phyloP scores from a whole-genome alignment of 306 rosid species.

The Cucurbita argyrosperma region DNA sequence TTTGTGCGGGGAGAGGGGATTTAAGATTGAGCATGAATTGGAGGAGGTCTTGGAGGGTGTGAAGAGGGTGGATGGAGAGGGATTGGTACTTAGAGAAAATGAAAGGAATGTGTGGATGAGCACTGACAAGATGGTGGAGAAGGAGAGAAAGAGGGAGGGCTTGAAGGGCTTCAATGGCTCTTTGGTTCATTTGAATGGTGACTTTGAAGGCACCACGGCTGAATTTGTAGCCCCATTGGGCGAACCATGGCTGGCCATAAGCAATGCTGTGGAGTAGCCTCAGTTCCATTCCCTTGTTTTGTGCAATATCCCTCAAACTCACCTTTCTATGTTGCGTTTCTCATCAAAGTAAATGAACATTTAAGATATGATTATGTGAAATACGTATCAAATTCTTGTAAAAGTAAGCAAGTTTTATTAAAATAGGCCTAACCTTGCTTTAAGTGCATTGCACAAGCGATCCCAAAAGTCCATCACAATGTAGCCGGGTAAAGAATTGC shows the following conservation, averaged over 20 bases:
- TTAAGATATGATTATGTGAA: background rate
- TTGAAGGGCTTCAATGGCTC: background rate
- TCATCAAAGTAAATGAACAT: background rate
- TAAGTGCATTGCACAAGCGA: slow-evolving; percentile 52
- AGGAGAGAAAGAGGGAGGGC: slow-evolving; percentile 2
- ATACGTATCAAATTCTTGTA: no score
- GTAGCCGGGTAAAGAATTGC: slow-evolving; percentile 43
- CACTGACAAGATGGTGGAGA: slow-evolving; percentile 26
- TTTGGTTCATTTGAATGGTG: background rate
- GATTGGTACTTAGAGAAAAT: slow-evolving; percentile 59
- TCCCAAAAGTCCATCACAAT: slow-evolving; percentile 72
- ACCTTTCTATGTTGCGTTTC: slow-evolving; percentile 33
- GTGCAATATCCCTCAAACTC: slow-evolving; percentile 48
- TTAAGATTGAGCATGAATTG: slow-evolving; percentile 64
- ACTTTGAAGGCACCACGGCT: slow-evolving; percentile 35
- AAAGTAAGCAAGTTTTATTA: no score
- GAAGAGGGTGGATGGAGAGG: slow-evolving; percentile 54
- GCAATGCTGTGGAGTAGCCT: slow-evolving; percentile 60
- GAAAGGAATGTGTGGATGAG: slow-evolving; percentile 34
- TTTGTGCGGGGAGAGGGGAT: slow-evolving; percentile 40
- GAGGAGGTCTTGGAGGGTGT: slow-evolving; percentile 52
- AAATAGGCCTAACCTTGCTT: slow-evolving; percentile 32
- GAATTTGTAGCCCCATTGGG: slow-evolving; percentile 76
- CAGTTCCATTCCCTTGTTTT: slow-evolving; percentile 62
- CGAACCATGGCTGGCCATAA: slow-evolving; percentile 57